phyloP scores from a whole-genome alignment of 495 filamentous ascomycete species.

The Aspergillus sparsus region DNA sequence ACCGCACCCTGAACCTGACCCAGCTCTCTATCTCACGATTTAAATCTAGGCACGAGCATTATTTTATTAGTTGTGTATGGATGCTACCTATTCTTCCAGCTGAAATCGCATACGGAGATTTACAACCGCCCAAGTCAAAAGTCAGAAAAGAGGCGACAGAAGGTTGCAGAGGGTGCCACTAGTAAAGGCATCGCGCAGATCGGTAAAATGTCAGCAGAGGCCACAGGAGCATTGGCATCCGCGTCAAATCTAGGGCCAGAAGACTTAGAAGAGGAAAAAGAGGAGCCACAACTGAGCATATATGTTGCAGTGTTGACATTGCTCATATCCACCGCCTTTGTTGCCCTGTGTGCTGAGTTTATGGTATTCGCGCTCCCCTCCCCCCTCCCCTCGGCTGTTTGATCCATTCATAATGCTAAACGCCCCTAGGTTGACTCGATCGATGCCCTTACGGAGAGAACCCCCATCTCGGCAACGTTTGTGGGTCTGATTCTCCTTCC shows the following conservation, averaged over 20 bases:
- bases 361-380: slow-evolving; percentile 52
- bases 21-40: not conserved
- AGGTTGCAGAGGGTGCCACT: slow-evolving; percentile 57
- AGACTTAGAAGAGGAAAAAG: slow-evolving; percentile 59
- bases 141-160: slow-evolving; percentile 54
- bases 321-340: slow-evolving; percentile 69
- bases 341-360: slow-evolving; percentile 87
- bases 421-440: slow-evolving; percentile 61
- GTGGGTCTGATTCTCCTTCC: slow-evolving; percentile 82
- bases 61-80: slow-evolving; percentile 77
- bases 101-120: slow-evolving; percentile 71
- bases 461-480: slow-evolving; percentile 68
- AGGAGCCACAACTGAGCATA: slow-evolving; percentile 72
- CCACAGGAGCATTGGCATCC: slow-evolving; percentile 38
- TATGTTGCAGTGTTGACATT: slow-evolving; percentile 71
- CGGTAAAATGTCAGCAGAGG: slow-evolving; percentile 53
- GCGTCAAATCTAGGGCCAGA: slow-evolving; percentile 47
- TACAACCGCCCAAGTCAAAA: slow-evolving; percentile 77
- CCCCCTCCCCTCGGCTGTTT: not conserved
- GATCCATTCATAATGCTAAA: not conserved
- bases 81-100: slow-evolving; percentile 79
- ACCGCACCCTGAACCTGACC: not conserved
- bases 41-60: slow-evolving; percentile 58
- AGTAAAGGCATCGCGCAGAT: slow-evolving; percentile 60
- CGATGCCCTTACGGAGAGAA: slow-evolving; percentile 59